Conservation (phyloP, 495 filamentous ascomycete genomes). For the Aspergillus kassunensis region DNA sequence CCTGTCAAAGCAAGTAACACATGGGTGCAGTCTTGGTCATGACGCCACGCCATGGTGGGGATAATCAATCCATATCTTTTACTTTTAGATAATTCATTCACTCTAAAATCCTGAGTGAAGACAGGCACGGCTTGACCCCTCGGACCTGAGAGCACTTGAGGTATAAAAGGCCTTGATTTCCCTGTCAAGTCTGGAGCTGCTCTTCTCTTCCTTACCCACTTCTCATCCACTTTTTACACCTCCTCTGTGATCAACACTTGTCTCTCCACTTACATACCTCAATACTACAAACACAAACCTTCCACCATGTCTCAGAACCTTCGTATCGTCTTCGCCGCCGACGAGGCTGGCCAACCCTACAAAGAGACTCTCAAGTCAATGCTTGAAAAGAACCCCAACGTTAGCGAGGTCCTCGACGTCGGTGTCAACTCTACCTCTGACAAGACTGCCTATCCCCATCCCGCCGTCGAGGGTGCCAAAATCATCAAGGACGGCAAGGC, state of each 20-base stretch:
- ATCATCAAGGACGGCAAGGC: conserved; percentile 63
- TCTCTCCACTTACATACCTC: background rate
- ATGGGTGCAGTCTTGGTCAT: background rate
- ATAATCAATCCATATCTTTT: background rate
- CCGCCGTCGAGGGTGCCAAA: conserved; percentile 66
- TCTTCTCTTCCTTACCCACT: background rate
- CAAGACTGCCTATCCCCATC: conserved; percentile 81
- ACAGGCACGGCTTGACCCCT: background rate
- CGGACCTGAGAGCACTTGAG: conserved; percentile 8
- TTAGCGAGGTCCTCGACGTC: conserved; percentile 65
- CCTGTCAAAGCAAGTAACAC: background rate
- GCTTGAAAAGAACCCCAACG: conserved; percentile 62
- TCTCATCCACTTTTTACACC: background rate
- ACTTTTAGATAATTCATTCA: too few relatives aligned
- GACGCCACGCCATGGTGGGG: conserved; percentile 11
- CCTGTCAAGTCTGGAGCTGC: background rate
- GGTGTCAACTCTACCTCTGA: conserved; percentile 62
- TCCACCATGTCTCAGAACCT: conserved; percentile 40
- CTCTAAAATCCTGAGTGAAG: too few relatives aligned
- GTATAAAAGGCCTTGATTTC: conserved; percentile 1
- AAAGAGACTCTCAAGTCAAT: conserved; percentile 73
- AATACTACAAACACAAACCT: background rate
- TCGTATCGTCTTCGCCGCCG: conserved; percentile 58
- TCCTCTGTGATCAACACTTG: background rate
- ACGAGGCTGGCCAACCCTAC: conserved; percentile 76